Conservation (phyloP, 768 basidiomycete species). For the Nidularia sp. region DNA sequence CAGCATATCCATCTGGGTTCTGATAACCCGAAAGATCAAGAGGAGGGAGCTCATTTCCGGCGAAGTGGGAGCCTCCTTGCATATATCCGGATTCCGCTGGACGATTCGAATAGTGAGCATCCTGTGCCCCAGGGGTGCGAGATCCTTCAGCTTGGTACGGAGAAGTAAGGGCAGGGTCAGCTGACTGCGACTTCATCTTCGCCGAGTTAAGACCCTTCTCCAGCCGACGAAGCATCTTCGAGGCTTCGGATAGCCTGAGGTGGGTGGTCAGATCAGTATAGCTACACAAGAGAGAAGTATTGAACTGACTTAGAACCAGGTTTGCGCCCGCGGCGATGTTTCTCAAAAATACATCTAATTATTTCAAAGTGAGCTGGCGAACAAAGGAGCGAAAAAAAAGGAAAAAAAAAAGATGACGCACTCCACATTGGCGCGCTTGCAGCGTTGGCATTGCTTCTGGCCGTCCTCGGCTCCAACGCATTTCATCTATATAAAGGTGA, state of each 20-base stretch:
- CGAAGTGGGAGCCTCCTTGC: constrained; percentile 31
- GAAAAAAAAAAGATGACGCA: constrained; percentile 27
- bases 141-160: constrained; percentile 29
- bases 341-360: constrained; percentile 78
- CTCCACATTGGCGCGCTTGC: constrained; percentile 77
- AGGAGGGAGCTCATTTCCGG: constrained; percentile 44
- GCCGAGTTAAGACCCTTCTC: constrained; percentile 80
- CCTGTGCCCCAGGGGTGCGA: constrained; percentile 19
- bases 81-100: constrained; percentile 22
- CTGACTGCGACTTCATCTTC: constrained; percentile 63
- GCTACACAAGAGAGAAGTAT: constrained; percentile 4
- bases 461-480: constrained; percentile 89
- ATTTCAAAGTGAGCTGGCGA: constrained; percentile 4
- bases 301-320: constrained; percentile 78
- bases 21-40: constrained; percentile 36
- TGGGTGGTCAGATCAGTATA: constrained; percentile 8
- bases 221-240: constrained; percentile 82
- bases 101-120: constrained; percentile 15
- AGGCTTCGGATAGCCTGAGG: constrained; percentile 71
- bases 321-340: constrained; percentile 84
- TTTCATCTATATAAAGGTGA: constrained; percentile 63
- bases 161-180: constrained; percentile 25
- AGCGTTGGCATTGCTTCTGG: constrained; percentile 76
- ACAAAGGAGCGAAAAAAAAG: constrained; percentile 7
- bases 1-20: constrained; percentile 25